Percentiles rank a stretch among this genome's conserved stretches.
Evolutionary conservation across 192 early-diverging fungal species (phyloP).

Genomic region (Funneliformis geosporum): DNA sequence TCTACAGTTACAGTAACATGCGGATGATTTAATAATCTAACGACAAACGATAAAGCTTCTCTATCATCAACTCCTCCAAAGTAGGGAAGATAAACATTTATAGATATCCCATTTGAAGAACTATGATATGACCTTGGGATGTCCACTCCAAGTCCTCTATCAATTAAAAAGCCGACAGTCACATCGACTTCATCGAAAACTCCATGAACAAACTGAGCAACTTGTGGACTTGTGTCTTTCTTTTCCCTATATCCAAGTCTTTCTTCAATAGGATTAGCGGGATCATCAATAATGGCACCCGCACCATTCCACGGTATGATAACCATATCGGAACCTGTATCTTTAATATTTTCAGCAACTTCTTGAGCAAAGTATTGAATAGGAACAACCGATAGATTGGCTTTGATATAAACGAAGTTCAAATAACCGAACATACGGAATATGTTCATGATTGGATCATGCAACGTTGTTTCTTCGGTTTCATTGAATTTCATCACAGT

Average conservation of each 20-base stretch:
- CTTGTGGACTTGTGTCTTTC: constrained; percentile 44
- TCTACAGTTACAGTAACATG: constrained; percentile 47
- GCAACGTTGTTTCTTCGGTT: constrained; percentile 50
- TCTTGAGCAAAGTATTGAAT: constrained; percentile 69
- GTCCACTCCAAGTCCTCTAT: constrained; percentile 67
- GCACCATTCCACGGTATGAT: constrained; percentile 35
- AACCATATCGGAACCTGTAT: constrained; percentile 60
- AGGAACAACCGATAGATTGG: constrained; percentile 62
- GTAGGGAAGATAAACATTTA: constrained; percentile 66
- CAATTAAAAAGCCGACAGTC: constrained; percentile 70
- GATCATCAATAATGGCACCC: constrained; percentile 15
- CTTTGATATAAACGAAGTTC: constrained; percentile 63
- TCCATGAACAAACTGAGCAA: constrained; percentile 51
- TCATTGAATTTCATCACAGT: constrained; percentile 80
- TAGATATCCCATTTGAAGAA: background rate
- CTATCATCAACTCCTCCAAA: constrained; percentile 75
- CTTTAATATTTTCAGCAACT: constrained; percentile 55
- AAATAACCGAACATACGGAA: constrained; percentile 83
- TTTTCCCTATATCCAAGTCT: background rate
- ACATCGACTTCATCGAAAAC: constrained; percentile 38
- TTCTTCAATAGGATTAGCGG: background rate
- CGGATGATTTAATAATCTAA: constrained; percentile 49
- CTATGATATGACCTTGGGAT: constrained; percentile 37
- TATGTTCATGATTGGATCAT: constrained; percentile 79
- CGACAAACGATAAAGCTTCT: constrained; percentile 56